Percentiles rank a stretch among this genome's conserved stretches.
Conservation (phyloP, 2,329 filamentous ascomycete genomes). For the Penicillium concentricum region DNA sequence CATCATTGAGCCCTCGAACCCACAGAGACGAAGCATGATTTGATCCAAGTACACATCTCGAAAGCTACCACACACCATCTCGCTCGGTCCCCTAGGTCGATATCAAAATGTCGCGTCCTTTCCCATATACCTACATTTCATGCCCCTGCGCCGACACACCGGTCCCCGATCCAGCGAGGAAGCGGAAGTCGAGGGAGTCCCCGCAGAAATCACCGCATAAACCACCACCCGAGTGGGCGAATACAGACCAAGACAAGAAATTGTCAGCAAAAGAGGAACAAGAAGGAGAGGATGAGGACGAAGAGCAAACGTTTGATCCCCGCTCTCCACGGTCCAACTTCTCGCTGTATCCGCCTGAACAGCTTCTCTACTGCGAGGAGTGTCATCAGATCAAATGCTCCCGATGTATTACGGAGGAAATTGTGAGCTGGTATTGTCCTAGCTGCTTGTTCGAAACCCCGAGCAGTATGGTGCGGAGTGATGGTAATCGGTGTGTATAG, state of each 20-base stretch:
- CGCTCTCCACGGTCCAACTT: slow-evolving; percentile 81
- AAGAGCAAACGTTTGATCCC: slow-evolving; percentile 82
- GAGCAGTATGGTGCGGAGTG: slow-evolving; percentile 85
- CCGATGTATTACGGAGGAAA: slow-evolving; percentile 87
- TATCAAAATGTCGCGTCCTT: slow-evolving; percentile 52
- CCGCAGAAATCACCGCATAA: slow-evolving; percentile 32
- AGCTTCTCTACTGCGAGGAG: slow-evolving; percentile 94
- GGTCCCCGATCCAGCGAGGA: slow-evolving; percentile 39
- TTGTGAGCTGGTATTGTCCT: slow-evolving; percentile 92
- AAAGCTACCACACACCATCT: not conserved
- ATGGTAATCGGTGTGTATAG: slow-evolving; percentile 76
- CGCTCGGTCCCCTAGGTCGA: not conserved
- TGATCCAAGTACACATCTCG: slow-evolving; percentile 8
- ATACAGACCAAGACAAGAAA: slow-evolving; percentile 2
- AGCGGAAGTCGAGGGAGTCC: slow-evolving; percentile 38
- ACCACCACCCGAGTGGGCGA: slow-evolving; percentile 24
- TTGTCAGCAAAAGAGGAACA: slow-evolving; percentile 19
- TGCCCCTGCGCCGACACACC: slow-evolving; percentile 60
- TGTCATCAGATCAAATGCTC: slow-evolving; percentile 95
- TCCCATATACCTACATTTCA: slow-evolving; percentile 64
- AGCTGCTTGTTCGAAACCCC: slow-evolving; percentile 95
- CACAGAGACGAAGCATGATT: slow-evolving; percentile 20
- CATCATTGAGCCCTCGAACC: not conserved
- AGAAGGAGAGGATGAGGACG: slow-evolving; percentile 58
- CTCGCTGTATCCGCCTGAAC: slow-evolving; percentile 87